These are phyloP conservation scores for Taxawa tesnikishii DNA, from an alignment of 2,329 filamentous ascomycete genomes.

Conservation along the genomic window DNA sequence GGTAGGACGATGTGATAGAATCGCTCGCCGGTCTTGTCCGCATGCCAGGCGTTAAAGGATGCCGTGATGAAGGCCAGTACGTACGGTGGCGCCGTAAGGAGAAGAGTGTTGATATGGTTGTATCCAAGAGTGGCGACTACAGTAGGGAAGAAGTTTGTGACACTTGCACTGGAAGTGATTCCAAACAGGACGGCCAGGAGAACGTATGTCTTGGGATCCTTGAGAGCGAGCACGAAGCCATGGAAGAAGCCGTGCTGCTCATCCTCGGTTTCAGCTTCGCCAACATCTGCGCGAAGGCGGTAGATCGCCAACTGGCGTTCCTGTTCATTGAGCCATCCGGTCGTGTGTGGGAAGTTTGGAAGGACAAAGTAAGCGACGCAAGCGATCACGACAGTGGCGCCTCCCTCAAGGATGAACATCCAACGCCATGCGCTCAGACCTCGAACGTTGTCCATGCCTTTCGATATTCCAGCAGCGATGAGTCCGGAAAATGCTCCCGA, in stretches of 20 bases:
- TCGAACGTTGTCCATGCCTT: conserved; percentile 21
- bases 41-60: conserved; percentile 24
- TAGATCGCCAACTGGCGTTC: conserved; percentile 18
- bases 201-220: conserved; percentile 21
- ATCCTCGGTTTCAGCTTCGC: conserved; percentile 17
- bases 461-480: conserved; percentile 39
- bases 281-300: conserved; percentile 19
- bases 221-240: conserved; percentile 18
- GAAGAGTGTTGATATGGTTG: conserved; percentile 17
- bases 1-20: conserved; percentile 25
- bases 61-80: conserved; percentile 20
- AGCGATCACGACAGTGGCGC: conserved; percentile 22
- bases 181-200: conserved; percentile 23
- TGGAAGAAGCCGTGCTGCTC: conserved; percentile 19
- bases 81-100: conserved; percentile 23
- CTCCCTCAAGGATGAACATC: conserved; percentile 25
- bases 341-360: conserved; percentile 23
- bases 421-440: conserved; percentile 24
- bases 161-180: conserved; percentile 18
- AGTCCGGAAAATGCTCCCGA: conserved; percentile 40
- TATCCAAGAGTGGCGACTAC: conserved; percentile 21
- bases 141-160: conserved; percentile 21
- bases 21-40: conserved; percentile 25
- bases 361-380: conserved; percentile 20
- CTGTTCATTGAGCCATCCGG: conserved; percentile 17